Base-by-base conservation (phyloP, 2,329 filamentous ascomycete genomes). In the Dothidotthia symphoricarpi region DNA sequence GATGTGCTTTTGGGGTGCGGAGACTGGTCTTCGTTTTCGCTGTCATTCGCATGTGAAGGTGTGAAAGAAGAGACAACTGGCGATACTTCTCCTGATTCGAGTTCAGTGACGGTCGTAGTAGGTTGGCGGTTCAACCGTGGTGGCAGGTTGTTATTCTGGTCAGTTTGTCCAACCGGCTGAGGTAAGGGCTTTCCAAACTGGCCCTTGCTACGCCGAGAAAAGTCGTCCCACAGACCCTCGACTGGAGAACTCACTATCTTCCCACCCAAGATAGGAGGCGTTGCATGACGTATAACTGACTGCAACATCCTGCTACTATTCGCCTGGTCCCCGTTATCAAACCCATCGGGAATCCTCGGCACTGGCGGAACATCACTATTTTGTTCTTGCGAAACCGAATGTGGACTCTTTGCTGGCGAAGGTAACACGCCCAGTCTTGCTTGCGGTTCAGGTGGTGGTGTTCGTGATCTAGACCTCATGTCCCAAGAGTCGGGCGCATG, bases 371-470 rank as follows among this genome's bases (percentile, higher is more conserved):
- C 48, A 26, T 53, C 36, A 11, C 36, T 36, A 6, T 62, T 53
- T 26, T 39, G 39, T 7, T 50, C 44, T 13, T 49, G 39, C 19
- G 19, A 5, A 1, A 53, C 26, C 3, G 53, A 57, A 36, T 61
- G 62, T 2, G 43, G 48, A 22, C 61, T 59, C 32, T 61, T 63
- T 9, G 55, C 59, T 13, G 59, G 59, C 5, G 53, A 59, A 11
- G 55, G 55, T 16, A 63, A 46, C 33, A 60, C 52, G 6, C 57
- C 50, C 15, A 57, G 46, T 12, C 49, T 38, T 19, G 41, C 28
- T 17, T 45, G 25, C 16, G 35, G 19, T 35, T 40, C 36, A 32
- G 29, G 19, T 15, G 22, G 34, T 15, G 24, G 22, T n/a, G 29
- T 27, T 29, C 41, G 33, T 11, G 33, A 35, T 11, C 37, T 28